These are phyloP conservation scores for Litchi chinensis DNA, from an alignment of 345 rosid genomes.

Conservation along the genomic window DNA sequence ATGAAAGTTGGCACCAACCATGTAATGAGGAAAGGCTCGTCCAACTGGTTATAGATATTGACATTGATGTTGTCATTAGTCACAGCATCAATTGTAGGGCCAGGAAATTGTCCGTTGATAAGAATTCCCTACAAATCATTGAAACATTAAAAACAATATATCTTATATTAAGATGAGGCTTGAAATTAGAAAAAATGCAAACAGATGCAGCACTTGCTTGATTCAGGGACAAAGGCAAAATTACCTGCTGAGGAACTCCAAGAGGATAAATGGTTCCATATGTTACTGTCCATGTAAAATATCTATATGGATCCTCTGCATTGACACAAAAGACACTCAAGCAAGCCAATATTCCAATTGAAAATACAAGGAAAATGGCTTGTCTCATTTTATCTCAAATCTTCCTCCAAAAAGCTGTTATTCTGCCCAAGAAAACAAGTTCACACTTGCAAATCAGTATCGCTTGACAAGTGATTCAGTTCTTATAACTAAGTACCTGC, in stretches of 20 bases:
- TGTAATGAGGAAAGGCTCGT: constrained; percentile 77
- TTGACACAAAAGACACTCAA: constrained; percentile 31
- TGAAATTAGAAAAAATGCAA: not conserved
- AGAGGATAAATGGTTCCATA: constrained; percentile 64
- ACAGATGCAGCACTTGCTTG: not conserved
- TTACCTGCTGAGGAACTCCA: constrained; percentile 44
- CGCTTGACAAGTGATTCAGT: not conserved
- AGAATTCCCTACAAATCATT: constrained; percentile 61
- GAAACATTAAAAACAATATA: not conserved
- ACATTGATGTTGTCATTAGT: constrained; percentile 80
- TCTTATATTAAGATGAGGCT: not conserved
- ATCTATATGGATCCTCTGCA: constrained; percentile 65
- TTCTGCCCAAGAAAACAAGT: constrained; percentile 15
- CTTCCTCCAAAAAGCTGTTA: constrained; percentile 15
- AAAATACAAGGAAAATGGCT: constrained; percentile 29
- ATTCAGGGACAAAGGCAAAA: not conserved
- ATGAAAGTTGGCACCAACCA: constrained; percentile 46
- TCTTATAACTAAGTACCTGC: not conserved
- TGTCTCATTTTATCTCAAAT: constrained; percentile 32
- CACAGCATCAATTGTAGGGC: constrained; percentile 73
- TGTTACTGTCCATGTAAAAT: constrained; percentile 63
- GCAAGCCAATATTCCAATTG: constrained; percentile 37
- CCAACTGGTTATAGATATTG: constrained; percentile 67
- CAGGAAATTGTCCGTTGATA: constrained; percentile 87
- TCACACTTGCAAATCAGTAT: not conserved